phyloP scores from a whole-genome alignment of 2,329 filamentous ascomycete genomes.

The Blastomyces percursus region DNA sequence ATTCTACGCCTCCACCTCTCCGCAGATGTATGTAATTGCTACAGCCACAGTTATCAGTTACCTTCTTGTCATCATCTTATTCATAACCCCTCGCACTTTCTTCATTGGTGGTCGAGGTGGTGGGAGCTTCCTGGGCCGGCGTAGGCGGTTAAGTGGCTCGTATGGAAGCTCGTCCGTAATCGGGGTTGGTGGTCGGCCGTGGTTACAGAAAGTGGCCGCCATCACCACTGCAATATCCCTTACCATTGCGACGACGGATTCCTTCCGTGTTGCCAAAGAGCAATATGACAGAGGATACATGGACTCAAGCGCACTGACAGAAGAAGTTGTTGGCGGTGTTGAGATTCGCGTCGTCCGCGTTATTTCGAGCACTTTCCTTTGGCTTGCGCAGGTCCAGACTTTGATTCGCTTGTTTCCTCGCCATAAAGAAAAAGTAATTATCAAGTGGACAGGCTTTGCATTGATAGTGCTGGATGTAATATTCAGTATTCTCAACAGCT shows the following conservation, averaged over 20 bases:
- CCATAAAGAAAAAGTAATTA: conserved; percentile 93
- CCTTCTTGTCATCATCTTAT: conserved; percentile 83
- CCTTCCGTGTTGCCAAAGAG: conserved; percentile 68
- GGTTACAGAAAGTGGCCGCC: conserved; percentile 69
- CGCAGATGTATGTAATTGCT: conserved; percentile 85
- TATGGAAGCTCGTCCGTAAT: conserved; percentile 58
- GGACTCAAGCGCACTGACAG: conserved; percentile 65
- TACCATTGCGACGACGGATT: conserved; percentile 86
- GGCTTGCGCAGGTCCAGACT: conserved; percentile 95
- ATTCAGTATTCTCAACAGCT: conserved; percentile 87
- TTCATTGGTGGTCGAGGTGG: conserved; percentile 62
- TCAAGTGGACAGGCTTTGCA: conserved; percentile 96
- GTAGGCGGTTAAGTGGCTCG: conserved; percentile 76
- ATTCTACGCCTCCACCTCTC: conserved; percentile 88
- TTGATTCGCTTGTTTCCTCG: conserved; percentile 90
- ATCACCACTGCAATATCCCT: conserved; percentile 64
- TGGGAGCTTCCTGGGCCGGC: conserved; percentile 62
- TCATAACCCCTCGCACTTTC: conserved; percentile 90
- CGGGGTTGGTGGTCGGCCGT: conserved; percentile 81
- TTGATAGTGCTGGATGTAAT: conserved; percentile 83
- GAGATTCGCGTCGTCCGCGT: conserved; percentile 84
- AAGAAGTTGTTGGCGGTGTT: conserved; percentile 67
- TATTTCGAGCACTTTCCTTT: conserved; percentile 91
- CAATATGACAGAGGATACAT: conserved; percentile 73
- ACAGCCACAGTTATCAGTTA: conserved; percentile 85